Conservation (phyloP, 2,329 filamentous ascomycete species). For the Tricladium varicosporioides region DNA sequence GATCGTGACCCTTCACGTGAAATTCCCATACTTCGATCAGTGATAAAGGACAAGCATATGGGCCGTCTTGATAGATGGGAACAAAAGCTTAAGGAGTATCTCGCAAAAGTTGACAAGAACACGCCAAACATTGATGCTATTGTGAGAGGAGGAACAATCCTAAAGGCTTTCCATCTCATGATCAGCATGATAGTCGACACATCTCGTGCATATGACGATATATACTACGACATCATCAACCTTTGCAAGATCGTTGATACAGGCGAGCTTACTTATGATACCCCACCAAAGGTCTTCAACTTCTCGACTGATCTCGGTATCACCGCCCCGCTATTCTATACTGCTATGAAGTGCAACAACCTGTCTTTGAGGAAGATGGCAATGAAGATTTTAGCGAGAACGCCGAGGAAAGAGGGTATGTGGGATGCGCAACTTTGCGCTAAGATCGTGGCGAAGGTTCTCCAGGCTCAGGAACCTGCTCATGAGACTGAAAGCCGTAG, state of each 20-base stretch:
- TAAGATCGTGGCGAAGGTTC: neutral
- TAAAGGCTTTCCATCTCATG: neutral
- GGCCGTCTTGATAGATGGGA: neutral
- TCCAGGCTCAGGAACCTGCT: neutral
- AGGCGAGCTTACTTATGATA: neutral
- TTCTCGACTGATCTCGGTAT: constrained; percentile 2
- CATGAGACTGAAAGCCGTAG: neutral
- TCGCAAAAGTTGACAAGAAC: neutral
- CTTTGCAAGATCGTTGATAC: neutral
- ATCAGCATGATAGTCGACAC: neutral
- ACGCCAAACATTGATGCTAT: neutral
- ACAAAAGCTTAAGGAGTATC: neutral
- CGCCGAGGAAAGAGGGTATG: constrained; percentile 1
- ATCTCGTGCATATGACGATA: neutral
- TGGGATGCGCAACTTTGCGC: constrained; percentile 1
- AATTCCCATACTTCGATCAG: neutral
- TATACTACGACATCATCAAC: neutral
- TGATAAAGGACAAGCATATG: neutral
- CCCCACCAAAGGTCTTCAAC: neutral
- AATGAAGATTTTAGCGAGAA: neutral
- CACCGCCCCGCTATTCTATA: constrained; percentile 1
- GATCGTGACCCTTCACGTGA: neutral
- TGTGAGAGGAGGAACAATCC: neutral
- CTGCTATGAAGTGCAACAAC: constrained; percentile 2
- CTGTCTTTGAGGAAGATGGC: neutral